phyloP scores from a whole-genome alignment of 805 yeast genomes.

The Kregervanrija delftensis region DNA sequence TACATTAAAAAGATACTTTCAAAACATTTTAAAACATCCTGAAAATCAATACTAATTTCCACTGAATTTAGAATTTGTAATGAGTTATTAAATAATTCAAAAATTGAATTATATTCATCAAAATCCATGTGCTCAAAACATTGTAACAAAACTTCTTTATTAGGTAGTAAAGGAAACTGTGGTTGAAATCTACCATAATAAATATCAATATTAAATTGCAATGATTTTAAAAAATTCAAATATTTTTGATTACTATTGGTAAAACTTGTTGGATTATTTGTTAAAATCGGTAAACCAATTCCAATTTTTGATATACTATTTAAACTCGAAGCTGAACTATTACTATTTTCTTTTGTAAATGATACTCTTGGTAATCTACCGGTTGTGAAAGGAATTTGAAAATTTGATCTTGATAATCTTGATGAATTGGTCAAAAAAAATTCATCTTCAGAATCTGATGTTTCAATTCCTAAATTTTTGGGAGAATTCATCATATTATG shows the following conservation, averaged over 20 bases:
- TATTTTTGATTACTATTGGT: constrained; percentile 7
- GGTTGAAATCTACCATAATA: constrained; percentile 39
- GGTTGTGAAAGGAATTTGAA: constrained; percentile 3
- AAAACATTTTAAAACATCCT: constrained; percentile 30
- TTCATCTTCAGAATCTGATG: constrained; percentile 30
- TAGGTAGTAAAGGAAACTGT: constrained; percentile 40
- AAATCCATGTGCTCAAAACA: constrained; percentile 22
- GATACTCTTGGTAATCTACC: constrained; percentile 15
- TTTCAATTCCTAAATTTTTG: constrained; percentile 10
- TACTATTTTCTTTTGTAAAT: constrained; percentile 15
- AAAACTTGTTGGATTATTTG: too few species aligned
- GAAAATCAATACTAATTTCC: constrained; percentile 22
- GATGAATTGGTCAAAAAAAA: constrained; percentile 17
- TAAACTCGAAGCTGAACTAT: constrained; percentile 12
- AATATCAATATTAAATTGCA: constrained; percentile 30
- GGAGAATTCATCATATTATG: neutral
- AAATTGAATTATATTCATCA: constrained; percentile 24
- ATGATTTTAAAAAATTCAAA: constrained; percentile 16
- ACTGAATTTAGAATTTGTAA: constrained; percentile 31
- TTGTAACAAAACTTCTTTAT: constrained; percentile 21
- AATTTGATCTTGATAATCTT: constrained; percentile 1
- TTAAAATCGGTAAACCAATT: neutral
- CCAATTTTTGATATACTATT: neutral
- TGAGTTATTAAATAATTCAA: constrained; percentile 36
- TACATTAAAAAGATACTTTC: constrained; percentile 30